Percentiles rank a stretch among this genome's conserved stretches.
phyloP scores from a whole-genome alignment of 305 asterid species.

The Fraxinus sp. region DNA sequence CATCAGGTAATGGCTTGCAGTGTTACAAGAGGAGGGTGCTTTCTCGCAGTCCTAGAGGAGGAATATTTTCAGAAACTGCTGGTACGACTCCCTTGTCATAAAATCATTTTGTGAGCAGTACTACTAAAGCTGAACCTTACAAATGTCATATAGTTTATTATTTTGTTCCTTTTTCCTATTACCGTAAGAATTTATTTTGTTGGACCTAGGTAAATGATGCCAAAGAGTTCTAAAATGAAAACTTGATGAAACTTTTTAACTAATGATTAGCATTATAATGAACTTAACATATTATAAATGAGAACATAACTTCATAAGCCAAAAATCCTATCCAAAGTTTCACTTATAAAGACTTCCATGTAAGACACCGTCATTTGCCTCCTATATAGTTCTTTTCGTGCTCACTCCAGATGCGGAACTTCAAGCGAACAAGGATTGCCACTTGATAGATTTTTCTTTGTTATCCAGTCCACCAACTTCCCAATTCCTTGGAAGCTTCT shows the following conservation, averaged over 20 bases:
- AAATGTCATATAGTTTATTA: neutral
- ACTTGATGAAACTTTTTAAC: neutral
- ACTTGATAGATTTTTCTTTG: neutral
- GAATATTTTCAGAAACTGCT: constrained; percentile 28
- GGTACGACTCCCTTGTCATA: constrained; percentile 36
- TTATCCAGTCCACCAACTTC: neutral
- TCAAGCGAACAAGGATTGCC: neutral
- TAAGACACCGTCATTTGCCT: neutral
- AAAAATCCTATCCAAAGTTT: neutral
- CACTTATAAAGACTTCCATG: neutral
- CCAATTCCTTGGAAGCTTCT: neutral
- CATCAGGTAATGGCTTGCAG: constrained; percentile 69
- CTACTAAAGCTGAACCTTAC: neutral
- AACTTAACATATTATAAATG: neutral
- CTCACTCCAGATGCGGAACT: neutral
- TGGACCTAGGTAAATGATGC: neutral
- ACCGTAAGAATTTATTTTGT: neutral
- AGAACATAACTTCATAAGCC: neutral
- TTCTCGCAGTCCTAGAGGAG: constrained; percentile 38
- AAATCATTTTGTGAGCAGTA: constrained; percentile 11
- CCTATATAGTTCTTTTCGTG: neutral
- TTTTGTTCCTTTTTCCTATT: neutral
- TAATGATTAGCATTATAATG: neutral
- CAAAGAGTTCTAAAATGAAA: neutral
- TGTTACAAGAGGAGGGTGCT: constrained; percentile 42